phyloP scores from a whole-genome alignment of 768 basidiomycete genomes.

The Megacollybia marginata region DNA sequence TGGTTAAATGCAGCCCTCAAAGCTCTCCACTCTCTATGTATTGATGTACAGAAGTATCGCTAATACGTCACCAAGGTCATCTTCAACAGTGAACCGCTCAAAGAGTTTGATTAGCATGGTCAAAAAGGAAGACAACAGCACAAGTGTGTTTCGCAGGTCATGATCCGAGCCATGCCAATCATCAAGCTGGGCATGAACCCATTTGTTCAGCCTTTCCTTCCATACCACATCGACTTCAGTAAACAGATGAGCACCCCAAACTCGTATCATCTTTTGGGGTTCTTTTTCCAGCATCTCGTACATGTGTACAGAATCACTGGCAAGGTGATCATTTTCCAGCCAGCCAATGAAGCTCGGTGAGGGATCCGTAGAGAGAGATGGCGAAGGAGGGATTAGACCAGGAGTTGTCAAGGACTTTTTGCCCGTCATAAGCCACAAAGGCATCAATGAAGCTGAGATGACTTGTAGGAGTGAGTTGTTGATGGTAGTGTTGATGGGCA shows the following conservation, averaged over 20 bases:
- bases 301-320: slow-evolving; percentile 51
- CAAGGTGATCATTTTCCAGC: slow-evolving; percentile 65
- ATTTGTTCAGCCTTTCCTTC: slow-evolving; percentile 45
- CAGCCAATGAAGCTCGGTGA: slow-evolving; percentile 64
- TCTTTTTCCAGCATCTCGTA: slow-evolving; percentile 36
- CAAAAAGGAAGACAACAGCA: no score
- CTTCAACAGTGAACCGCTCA: no score
- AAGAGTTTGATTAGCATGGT: no score
- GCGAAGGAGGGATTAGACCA: no score
- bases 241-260: slow-evolving; percentile 47
- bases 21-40: no score
- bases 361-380: slow-evolving; percentile 47
- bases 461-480: slow-evolving; percentile 18
- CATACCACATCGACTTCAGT: slow-evolving; percentile 52
- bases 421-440: no score
- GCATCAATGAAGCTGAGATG: no score
- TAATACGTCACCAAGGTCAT: no score
- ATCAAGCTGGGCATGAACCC: slow-evolving; percentile 38
- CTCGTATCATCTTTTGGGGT: slow-evolving; percentile 33
- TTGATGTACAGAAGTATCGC: no score
- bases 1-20: no score
- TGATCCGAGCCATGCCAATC: slow-evolving; percentile 13
- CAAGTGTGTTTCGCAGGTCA: slow-evolving; percentile 47
- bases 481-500: not conserved
- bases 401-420: no score